A percentile compares a stretch with the other conserved stretches of the same genome.
phyloP scores from a whole-genome alignment of 495 filamentous ascomycete species.

The Halenospora varia region DNA sequence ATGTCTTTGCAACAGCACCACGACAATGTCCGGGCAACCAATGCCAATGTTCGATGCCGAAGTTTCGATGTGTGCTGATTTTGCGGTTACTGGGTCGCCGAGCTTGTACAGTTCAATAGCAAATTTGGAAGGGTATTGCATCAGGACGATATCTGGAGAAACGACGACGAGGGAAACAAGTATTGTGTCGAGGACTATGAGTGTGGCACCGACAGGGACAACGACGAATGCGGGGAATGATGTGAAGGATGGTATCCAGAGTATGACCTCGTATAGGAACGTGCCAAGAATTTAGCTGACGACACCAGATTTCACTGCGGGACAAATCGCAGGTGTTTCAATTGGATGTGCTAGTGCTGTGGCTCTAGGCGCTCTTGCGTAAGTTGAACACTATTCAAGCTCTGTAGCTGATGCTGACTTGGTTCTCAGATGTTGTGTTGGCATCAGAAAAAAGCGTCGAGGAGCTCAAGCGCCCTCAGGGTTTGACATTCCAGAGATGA shows the following conservation, averaged over 20 bases:
- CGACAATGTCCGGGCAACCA: neutral
- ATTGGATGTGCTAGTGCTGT: conserved; percentile 1
- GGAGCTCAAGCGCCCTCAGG: too few relatives aligned
- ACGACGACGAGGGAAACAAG: neutral
- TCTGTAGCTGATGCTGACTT: too few relatives aligned
- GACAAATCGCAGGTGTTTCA: neutral
- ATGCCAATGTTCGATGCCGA: neutral
- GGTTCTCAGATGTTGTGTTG: too few relatives aligned
- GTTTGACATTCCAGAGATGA: too few relatives aligned
- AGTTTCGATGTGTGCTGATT: neutral
- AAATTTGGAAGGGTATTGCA: neutral
- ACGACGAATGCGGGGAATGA: too few relatives aligned
- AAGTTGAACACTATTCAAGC: too few relatives aligned
- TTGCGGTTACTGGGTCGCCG: neutral
- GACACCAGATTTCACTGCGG: conserved; percentile 5
- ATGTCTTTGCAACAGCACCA: neutral
- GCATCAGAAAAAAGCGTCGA: too few relatives aligned
- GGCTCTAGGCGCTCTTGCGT: neutral
- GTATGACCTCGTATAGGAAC: too few relatives aligned
- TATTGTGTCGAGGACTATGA: too few relatives aligned
- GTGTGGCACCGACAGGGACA: neutral
- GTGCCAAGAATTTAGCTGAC: too few relatives aligned
- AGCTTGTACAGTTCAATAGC: neutral
- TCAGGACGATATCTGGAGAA: neutral
- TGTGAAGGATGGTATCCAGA: neutral